Evolutionary conservation across 441 rosid species (phyloP).

Genomic region (Omphalea diandra): DNA sequence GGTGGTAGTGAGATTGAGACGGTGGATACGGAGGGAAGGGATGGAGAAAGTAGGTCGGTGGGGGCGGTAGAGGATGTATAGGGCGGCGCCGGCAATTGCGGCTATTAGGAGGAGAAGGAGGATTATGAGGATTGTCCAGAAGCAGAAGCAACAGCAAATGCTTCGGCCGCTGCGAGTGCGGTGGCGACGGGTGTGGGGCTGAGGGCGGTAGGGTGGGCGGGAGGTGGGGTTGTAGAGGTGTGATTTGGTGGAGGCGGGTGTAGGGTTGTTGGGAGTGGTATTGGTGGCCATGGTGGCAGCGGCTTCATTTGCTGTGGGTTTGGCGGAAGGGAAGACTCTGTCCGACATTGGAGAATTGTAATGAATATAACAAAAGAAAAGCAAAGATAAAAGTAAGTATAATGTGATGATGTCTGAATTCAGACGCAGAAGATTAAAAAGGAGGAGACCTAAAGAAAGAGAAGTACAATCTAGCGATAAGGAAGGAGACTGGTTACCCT

Average conservation of each 20-base stretch:
- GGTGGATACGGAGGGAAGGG: constrained; percentile 56
- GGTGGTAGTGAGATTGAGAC: constrained; percentile 67
- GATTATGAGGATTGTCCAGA: constrained; percentile 55
- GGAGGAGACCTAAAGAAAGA: not conserved
- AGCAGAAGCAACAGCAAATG: constrained; percentile 73
- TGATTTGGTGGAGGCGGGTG: constrained; percentile 42
- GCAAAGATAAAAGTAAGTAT: not conserved
- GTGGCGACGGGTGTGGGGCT: constrained; percentile 55
- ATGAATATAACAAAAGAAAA: not conserved
- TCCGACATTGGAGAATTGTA: constrained; percentile 42
- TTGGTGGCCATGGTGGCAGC: constrained; percentile 28
- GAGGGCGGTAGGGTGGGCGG: constrained; percentile 64
- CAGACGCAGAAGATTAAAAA: not conserved
- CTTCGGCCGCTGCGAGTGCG: constrained; percentile 49
- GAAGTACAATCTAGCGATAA: not conserved
- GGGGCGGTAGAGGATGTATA: constrained; percentile 80
- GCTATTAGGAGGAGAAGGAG: constrained; percentile 50
- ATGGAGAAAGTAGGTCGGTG: constrained; percentile 76
- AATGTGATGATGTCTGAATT: too few relatives aligned
- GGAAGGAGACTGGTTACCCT: too few relatives aligned
- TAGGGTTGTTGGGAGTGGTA: constrained; percentile 29
- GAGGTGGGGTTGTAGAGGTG: constrained; percentile 54
- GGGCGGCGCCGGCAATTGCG: constrained; percentile 47
- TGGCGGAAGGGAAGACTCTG: constrained; percentile 62
- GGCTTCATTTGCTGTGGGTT: constrained; percentile 40